Evolutionary conservation across 148 eudicot genomes (phyloP).

Genomic region (Persicaria tinctoria): DNA sequence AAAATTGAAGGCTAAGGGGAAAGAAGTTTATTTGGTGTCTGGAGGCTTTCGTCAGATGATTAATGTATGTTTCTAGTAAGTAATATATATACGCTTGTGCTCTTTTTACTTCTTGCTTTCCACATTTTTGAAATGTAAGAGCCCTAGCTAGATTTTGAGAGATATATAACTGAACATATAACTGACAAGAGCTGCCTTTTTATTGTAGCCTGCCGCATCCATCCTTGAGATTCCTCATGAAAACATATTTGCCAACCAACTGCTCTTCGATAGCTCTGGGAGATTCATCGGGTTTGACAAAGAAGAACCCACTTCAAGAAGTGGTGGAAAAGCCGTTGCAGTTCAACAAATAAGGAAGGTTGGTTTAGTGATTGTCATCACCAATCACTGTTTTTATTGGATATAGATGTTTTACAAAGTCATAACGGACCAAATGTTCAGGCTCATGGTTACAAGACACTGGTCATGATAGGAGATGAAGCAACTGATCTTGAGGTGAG

Average conservation of each 20-base stretch:
- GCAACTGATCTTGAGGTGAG: constrained; percentile 98
- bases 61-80: constrained; percentile 42
- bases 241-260: constrained; percentile 79
- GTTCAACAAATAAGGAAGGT: constrained; percentile 85
- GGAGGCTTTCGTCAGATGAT: constrained; percentile 99
- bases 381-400: not conserved
- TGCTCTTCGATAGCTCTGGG: constrained; percentile 66
- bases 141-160: not conserved
- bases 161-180: not conserved
- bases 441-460: constrained; percentile 67
- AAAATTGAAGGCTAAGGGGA: constrained; percentile 57
- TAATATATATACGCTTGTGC: not conserved
- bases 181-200: constrained; percentile 14
- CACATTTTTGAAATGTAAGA: not conserved
- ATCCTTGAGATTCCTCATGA: constrained; percentile 66
- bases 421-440: constrained; percentile 18
- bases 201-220: constrained; percentile 81
- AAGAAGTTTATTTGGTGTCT: constrained; percentile 67
- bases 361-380: constrained; percentile 11
- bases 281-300: constrained; percentile 70
- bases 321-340: constrained; percentile 93
- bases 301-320: constrained; percentile 89
- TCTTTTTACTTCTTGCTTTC: not conserved
- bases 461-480: constrained; percentile 96
- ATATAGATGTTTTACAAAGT: not conserved